These are phyloP conservation scores for Amaranthus hypochondriacus DNA, from an alignment of 148 eudicot species.

Conservation along the genomic window DNA sequence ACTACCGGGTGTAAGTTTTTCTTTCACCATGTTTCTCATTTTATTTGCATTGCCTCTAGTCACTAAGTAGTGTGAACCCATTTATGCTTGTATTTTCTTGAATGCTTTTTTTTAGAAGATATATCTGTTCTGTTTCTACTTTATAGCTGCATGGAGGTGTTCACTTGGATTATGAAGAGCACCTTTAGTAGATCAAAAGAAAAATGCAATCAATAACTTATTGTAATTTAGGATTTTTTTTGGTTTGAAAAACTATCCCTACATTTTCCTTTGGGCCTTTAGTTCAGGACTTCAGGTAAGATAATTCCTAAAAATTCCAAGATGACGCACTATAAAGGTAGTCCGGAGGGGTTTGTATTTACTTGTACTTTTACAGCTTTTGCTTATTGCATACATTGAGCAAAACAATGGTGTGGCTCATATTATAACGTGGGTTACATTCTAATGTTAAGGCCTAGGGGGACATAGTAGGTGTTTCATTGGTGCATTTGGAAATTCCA, in stretches of 20 bases:
- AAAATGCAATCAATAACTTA: not conserved
- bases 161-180: not conserved
- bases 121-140: not conserved
- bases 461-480: not conserved
- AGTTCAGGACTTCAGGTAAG: not conserved
- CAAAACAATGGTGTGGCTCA: not conserved
- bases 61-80: not conserved
- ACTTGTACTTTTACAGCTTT: not conserved
- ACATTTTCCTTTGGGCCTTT: not conserved
- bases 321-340: not conserved
- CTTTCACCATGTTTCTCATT: not conserved
- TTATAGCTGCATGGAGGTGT: not conserved
- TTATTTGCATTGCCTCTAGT: not conserved
- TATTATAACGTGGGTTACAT: not conserved
- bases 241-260: not conserved
- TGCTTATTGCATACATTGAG: not conserved
- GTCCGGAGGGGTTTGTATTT: not conserved
- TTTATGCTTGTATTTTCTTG: not conserved
- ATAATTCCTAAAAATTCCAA: not conserved
- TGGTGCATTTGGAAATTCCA: not conserved
- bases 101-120: not conserved
- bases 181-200: not conserved
- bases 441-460: not conserved
- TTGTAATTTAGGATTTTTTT: not conserved
- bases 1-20: conserved; percentile 73